Evolutionary conservation across 139 green algal genomes (phyloP).

Genomic region (Diplosphaera chodatii): DNA sequence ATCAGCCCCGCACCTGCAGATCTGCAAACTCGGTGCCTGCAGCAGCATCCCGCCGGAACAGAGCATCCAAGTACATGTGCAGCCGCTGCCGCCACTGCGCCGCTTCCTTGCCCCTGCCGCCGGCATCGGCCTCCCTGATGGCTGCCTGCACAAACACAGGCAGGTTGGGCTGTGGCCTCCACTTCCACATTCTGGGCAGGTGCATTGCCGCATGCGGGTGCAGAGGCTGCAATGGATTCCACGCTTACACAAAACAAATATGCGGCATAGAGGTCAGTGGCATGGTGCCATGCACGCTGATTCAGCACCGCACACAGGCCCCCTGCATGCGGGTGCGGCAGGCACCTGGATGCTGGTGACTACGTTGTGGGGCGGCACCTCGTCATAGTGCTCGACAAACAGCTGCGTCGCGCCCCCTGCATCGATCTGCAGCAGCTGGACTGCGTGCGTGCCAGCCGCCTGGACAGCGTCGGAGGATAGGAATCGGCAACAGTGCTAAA

Average conservation of each 20-base stretch:
- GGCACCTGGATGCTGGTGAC: constrained; percentile 49
- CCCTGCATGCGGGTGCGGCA: too few relatives aligned
- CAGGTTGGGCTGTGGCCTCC: too few relatives aligned
- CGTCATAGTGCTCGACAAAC: constrained; percentile 51
- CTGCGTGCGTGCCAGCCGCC: not conserved
- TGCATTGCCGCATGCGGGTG: too few relatives aligned
- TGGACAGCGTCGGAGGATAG: too few relatives aligned
- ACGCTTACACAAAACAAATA: too few relatives aligned
- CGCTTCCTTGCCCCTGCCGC: constrained; percentile 2
- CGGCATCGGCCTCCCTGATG: not conserved
- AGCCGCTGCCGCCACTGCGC: constrained; percentile 45
- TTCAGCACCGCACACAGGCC: too few relatives aligned
- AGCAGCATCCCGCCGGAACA: constrained; percentile 49
- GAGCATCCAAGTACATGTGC: constrained; percentile 65
- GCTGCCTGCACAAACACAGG: constrained; percentile 10
- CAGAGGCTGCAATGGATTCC: too few relatives aligned
- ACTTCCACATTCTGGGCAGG: too few relatives aligned
- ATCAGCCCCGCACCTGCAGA: constrained; percentile 43
- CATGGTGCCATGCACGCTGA: too few relatives aligned
- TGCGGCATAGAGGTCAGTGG: too few relatives aligned
- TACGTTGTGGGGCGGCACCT: constrained; percentile 33
- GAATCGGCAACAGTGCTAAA: too few relatives aligned
- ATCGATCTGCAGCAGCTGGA: constrained; percentile 61
- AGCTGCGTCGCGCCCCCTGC: constrained; percentile 37
- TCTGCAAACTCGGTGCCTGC: constrained; percentile 49